These are phyloP conservation scores for Clausena lansium DNA, from an alignment of 345 rosid genomes.

Conservation along the genomic window DNA sequence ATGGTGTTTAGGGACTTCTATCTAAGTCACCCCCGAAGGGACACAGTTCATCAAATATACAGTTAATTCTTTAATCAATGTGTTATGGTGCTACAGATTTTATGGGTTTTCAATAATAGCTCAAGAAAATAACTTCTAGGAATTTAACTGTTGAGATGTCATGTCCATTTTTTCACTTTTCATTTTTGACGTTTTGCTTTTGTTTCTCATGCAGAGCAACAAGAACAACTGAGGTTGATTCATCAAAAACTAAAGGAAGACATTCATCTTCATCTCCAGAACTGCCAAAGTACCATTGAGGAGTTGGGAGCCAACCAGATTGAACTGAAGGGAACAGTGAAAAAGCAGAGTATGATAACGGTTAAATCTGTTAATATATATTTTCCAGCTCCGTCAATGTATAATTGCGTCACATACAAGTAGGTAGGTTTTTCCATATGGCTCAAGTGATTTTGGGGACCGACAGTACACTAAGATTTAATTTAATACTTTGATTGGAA, in stretches of 20 bases:
- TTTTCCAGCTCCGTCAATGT: neutral
- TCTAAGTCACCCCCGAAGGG: neutral
- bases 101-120: neutral
- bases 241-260: conserved; percentile 70
- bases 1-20: neutral
- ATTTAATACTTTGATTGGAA: neutral
- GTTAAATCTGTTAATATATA: conserved; percentile 2
- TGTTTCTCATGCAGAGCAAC: conserved; percentile 52
- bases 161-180: neutral
- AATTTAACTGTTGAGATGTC: neutral
- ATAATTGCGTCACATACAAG: conserved; percentile 3
- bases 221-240: conserved; percentile 63
- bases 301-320: conserved; percentile 60
- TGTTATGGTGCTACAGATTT: neutral
- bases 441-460: conserved; percentile 3
- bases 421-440: neutral
- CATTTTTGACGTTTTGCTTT: conserved; percentile 16
- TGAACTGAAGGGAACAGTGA: conserved; percentile 61
- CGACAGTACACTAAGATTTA: neutral
- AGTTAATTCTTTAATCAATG: neutral
- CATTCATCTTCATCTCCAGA: conserved; percentile 54
- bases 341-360: conserved; percentile 73
- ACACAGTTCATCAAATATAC: neutral
- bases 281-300: conserved; percentile 51
- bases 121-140: neutral